Evolutionary conservation across 257 asterid species (phyloP).

Genomic region (Solanum raphanifolium): DNA sequence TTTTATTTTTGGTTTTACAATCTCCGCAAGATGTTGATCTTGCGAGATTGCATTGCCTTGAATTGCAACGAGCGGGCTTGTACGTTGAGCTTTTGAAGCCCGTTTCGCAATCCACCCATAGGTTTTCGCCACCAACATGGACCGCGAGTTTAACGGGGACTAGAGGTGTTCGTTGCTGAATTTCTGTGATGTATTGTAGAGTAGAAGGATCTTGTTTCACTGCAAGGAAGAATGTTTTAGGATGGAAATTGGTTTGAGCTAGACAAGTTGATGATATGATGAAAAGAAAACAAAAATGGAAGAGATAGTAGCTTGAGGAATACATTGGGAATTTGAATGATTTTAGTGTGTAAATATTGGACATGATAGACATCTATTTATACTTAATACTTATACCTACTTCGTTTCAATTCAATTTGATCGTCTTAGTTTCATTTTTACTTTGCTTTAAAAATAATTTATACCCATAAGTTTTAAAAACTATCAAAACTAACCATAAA

Average conservation of each 20-base stretch:
- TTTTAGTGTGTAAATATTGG: not conserved
- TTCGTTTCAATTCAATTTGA: too few species aligned
- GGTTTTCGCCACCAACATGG: not conserved
- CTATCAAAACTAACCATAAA: too few species aligned
- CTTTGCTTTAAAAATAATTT: too few species aligned
- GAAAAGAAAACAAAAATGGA: not conserved
- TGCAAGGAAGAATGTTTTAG: not conserved
- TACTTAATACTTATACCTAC: too few species aligned
- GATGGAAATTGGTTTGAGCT: not conserved
- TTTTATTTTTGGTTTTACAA: not conserved
- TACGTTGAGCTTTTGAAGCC: not conserved
- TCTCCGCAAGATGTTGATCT: not conserved
- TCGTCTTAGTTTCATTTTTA: too few species aligned
- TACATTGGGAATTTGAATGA: not conserved
- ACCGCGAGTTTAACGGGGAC: not conserved
- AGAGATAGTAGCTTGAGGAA: not conserved
- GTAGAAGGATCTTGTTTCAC: not conserved
- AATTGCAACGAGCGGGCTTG: not conserved
- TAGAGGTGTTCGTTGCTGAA: not conserved
- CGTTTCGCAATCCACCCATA: slow-evolving; percentile 2
- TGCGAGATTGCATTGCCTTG: not conserved
- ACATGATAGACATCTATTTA: not conserved
- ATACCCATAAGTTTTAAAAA: too few species aligned
- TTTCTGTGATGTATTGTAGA: not conserved
- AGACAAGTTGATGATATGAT: not conserved